phyloP scores from a whole-genome alignment of 2,329 filamentous ascomycete species.

The Scytalidium lignicola region DNA sequence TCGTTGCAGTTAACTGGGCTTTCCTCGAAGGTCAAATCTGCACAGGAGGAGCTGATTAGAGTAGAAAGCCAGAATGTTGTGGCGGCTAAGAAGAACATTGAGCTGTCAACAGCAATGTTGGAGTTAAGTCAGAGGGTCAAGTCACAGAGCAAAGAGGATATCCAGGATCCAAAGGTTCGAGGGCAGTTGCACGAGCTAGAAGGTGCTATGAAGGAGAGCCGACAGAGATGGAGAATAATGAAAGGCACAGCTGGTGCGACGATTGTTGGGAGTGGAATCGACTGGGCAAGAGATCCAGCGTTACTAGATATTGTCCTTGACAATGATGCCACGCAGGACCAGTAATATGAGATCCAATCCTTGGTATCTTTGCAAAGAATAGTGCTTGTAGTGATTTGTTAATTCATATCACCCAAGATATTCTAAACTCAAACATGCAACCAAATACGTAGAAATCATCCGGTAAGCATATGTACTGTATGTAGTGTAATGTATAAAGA shows the following conservation, averaged over 20 bases:
- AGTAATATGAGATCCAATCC: neutral
- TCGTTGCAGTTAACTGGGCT: conserved; percentile 59
- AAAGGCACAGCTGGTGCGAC: conserved; percentile 76
- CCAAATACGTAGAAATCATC: no score
- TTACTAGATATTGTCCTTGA: conserved; percentile 70
- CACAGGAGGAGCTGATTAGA: conserved; percentile 47
- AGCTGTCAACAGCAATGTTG: conserved; percentile 58
- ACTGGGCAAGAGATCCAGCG: conserved; percentile 69
- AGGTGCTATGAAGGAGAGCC: conserved; percentile 53
- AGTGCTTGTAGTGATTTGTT: no score
- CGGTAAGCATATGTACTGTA: no score
- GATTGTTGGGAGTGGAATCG: conserved; percentile 74
- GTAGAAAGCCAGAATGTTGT: conserved; percentile 54
- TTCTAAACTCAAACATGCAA: no score
- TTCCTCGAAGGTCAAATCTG: conserved; percentile 45
- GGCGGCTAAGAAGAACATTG: conserved; percentile 54
- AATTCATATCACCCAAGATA: no score
- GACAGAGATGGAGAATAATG: conserved; percentile 66
- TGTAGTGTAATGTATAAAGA: no score
- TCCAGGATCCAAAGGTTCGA: conserved; percentile 46
- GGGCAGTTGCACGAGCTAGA: conserved; percentile 56
- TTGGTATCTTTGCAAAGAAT: no score
- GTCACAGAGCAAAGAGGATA: conserved; percentile 46
- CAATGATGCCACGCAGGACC: conserved; percentile 43
- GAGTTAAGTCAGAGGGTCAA: conserved; percentile 54